Evolutionary conservation across 2,329 filamentous ascomycete genomes (phyloP).

Genomic region (Colletotrichum brevisporum): DNA sequence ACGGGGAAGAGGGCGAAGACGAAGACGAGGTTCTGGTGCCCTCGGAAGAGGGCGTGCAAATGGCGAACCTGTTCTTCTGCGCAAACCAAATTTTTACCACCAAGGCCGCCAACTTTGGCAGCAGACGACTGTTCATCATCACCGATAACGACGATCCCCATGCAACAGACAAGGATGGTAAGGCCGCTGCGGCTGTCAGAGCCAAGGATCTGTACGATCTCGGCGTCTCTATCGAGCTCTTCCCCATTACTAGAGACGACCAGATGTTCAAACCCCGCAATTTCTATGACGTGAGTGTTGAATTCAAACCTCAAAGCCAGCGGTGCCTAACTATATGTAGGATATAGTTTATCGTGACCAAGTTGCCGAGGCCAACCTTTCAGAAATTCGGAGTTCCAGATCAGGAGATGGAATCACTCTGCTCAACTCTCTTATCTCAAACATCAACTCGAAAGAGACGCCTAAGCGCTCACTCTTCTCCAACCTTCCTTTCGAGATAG

Average conservation of each 20-base stretch:
- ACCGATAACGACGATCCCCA: slow-evolving; percentile 95
- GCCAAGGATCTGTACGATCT: slow-evolving; percentile 97
- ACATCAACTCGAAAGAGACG: slow-evolving; percentile 91
- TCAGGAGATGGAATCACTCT: slow-evolving; percentile 83
- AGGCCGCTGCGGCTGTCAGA: slow-evolving; percentile 84
- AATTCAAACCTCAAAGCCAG: neutral
- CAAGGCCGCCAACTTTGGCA: slow-evolving; percentile 94
- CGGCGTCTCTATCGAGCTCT: slow-evolving; percentile 91
- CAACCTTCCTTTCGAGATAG: slow-evolving; percentile 88
- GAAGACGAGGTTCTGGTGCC: slow-evolving; percentile 78
- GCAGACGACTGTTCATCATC: slow-evolving; percentile 92
- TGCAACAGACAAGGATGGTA: slow-evolving; percentile 76
- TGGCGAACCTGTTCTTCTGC: slow-evolving; percentile 93
- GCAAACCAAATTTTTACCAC: slow-evolving; percentile 98
- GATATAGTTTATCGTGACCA: slow-evolving; percentile 92
- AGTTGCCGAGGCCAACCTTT: slow-evolving; percentile 73
- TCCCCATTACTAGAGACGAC: slow-evolving; percentile 83
- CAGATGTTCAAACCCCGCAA: slow-evolving; percentile 83
- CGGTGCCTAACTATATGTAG: slow-evolving; percentile 55
- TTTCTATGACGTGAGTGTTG: slow-evolving; percentile 85
- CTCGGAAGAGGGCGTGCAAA: slow-evolving; percentile 77
- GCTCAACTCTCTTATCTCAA: slow-evolving; percentile 84
- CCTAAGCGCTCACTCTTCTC: slow-evolving; percentile 90
- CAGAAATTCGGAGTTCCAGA: slow-evolving; percentile 72
- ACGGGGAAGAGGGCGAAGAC: slow-evolving; percentile 84